These are phyloP conservation scores for Oryza glaberrima DNA, from an alignment of 176 grass and related monocot species.

Conservation along the genomic window DNA sequence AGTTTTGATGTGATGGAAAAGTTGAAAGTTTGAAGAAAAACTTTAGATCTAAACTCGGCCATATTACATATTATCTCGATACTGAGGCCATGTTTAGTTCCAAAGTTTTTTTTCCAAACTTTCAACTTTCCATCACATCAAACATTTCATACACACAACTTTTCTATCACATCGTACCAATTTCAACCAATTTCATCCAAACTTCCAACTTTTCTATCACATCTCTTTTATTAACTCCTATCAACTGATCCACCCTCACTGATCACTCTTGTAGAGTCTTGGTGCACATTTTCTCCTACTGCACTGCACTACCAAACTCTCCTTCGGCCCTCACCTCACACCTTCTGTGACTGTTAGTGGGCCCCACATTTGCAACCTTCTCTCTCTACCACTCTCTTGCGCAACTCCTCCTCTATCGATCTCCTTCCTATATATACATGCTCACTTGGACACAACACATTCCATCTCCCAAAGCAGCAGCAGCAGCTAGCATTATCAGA, in stretches of 20 bases:
- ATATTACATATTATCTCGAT: too few relatives aligned
- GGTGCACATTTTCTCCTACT: conserved; percentile 27
- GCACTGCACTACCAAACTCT: conserved; percentile 18
- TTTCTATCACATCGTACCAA: too few relatives aligned
- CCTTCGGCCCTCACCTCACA: not conserved
- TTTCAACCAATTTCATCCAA: too few relatives aligned
- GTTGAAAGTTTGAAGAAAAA: too few relatives aligned
- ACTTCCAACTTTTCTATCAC: too few relatives aligned
- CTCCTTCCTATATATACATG: conserved; percentile 30
- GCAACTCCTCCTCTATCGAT: too few relatives aligned
- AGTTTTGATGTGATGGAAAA: too few relatives aligned
- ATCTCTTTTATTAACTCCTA: not conserved
- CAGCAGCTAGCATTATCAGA: not conserved
- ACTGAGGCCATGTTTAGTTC: too few relatives aligned
- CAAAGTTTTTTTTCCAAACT: too few relatives aligned
- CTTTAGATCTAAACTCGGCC: too few relatives aligned
- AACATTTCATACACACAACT: too few relatives aligned
- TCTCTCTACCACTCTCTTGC: not conserved
- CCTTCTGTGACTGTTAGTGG: not conserved
- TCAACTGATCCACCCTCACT: not conserved
- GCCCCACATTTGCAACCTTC: not conserved
- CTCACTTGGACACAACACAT: not conserved
- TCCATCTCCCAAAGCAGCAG: not conserved
- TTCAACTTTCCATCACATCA: too few relatives aligned
- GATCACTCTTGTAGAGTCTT: not conserved